Percentiles rank a stretch among this genome's conserved stretches.
Conservation (phyloP, 441 rosid genomes). For the Macaranga tanarius region DNA sequence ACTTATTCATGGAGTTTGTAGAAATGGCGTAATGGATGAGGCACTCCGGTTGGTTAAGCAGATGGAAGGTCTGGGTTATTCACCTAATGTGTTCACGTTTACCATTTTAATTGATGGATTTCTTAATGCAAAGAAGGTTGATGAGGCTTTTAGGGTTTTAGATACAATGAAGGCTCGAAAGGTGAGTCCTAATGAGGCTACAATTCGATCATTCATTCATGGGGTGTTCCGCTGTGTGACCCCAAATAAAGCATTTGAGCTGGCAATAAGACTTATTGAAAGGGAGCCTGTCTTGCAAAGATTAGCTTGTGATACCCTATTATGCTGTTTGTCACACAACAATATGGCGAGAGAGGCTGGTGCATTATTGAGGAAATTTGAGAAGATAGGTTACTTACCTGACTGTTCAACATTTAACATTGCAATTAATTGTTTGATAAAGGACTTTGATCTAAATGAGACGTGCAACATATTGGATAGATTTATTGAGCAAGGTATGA, state of each 20-base stretch:
- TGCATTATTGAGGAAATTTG: slow-evolving; percentile 43
- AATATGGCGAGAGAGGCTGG: slow-evolving; percentile 74
- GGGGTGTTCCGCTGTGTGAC: slow-evolving; percentile 59
- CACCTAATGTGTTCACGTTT: slow-evolving; percentile 70
- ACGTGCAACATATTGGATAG: slow-evolving; percentile 56
- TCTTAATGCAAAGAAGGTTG: slow-evolving; percentile 63
- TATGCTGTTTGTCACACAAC: slow-evolving; percentile 59
- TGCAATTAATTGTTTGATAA: slow-evolving; percentile 59
- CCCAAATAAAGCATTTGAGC: slow-evolving; percentile 58
- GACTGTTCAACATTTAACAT: slow-evolving; percentile 55
- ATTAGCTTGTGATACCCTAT: slow-evolving; percentile 56
- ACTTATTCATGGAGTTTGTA: slow-evolving; percentile 85
- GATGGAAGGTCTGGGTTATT: slow-evolving; percentile 67
- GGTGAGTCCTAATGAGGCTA: slow-evolving; percentile 69
- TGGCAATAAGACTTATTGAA: slow-evolving; percentile 48
- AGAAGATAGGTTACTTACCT: slow-evolving; percentile 52
- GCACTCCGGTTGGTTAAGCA: slow-evolving; percentile 78
- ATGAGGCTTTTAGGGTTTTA: slow-evolving; percentile 61
- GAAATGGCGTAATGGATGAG: slow-evolving; percentile 74
- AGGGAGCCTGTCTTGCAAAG: slow-evolving; percentile 45
- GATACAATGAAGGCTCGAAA: slow-evolving; percentile 57
- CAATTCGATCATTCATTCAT: slow-evolving; percentile 70
- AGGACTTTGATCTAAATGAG: slow-evolving; percentile 54
- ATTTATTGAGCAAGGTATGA: slow-evolving; percentile 50
- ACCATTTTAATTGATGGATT: slow-evolving; percentile 81